phyloP scores from a whole-genome alignment of 78 protist species.

The Dictyostelium firmibasis region DNA sequence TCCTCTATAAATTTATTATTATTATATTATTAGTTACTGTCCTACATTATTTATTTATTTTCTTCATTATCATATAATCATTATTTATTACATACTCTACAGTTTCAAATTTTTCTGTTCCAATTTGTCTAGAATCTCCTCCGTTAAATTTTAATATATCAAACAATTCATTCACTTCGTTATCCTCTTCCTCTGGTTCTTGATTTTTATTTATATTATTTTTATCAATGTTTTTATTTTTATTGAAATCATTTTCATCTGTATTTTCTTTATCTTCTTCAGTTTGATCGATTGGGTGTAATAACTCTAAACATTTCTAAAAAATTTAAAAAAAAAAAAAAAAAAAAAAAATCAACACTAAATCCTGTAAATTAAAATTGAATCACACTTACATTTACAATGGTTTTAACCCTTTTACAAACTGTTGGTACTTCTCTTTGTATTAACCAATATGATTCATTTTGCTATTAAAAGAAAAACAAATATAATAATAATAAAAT shows the following conservation, averaged over 20 bases:
- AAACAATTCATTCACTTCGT: neutral
- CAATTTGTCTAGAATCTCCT: neutral
- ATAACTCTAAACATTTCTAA: slow-evolving; percentile 61
- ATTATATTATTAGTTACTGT: neutral
- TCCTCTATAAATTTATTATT: neutral
- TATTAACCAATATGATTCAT: slow-evolving; percentile 65
- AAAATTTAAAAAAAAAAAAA: neutral
- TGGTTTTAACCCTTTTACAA: slow-evolving; percentile 59
- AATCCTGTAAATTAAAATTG: neutral
- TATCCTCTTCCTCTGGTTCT: neutral
- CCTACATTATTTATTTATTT: no score
- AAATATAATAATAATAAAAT: neutral
- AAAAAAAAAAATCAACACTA: neutral
- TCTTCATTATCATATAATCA: no score
- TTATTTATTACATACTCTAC: neutral
- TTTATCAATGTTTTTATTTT: neutral
- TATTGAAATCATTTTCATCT: neutral
- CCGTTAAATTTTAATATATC: neutral
- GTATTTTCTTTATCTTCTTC: neutral
- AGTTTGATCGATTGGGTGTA: slow-evolving; percentile 6
- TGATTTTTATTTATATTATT: neutral
- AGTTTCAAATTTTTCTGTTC: neutral
- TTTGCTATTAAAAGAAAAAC: neutral
- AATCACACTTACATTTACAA: slow-evolving; percentile 33
- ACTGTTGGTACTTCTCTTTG: slow-evolving; percentile 58